Evolutionary conservation across 139 green algal genomes (phyloP).

Genomic region (Axilococcus clingmanii): DNA sequence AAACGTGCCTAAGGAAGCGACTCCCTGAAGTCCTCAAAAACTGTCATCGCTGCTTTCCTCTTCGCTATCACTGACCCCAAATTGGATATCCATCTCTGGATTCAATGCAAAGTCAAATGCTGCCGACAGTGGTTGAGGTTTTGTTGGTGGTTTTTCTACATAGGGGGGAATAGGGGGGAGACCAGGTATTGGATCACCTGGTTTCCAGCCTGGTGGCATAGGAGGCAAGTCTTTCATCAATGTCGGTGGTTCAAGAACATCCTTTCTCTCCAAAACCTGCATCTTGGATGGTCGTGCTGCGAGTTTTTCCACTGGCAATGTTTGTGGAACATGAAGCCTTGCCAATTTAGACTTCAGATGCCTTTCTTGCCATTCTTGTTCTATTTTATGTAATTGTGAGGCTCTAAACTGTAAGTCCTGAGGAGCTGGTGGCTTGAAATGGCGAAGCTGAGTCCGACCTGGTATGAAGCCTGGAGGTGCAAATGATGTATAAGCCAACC

Average conservation of each 20-base stretch:
- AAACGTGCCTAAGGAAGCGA: not conserved
- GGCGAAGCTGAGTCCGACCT: conserved; percentile 14
- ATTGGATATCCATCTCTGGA: conserved; percentile 15
- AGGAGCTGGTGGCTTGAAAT: conserved; percentile 38
- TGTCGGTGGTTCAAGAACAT: not conserved
- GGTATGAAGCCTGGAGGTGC: conserved; percentile 27
- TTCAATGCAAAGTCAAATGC: conserved; percentile 16
- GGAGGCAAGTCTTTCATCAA: conserved; percentile 6
- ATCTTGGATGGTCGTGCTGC: not conserved
- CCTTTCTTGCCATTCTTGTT: too few relatives aligned
- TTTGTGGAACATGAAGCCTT: too few relatives aligned
- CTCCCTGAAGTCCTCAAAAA: not conserved
- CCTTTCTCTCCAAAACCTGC: not conserved
- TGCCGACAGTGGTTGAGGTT: not conserved
- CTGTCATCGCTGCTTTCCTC: not conserved
- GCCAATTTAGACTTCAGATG: too few relatives aligned
- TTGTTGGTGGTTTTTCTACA: not conserved
- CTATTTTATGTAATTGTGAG: conserved; percentile 33
- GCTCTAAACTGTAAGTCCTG: conserved; percentile 34
- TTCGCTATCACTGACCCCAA: conserved; percentile 10
- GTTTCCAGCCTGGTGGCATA: conserved; percentile 38
- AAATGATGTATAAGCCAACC: conserved; percentile 35
- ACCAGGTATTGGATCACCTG: conserved; percentile 30
- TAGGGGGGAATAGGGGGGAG: not conserved
- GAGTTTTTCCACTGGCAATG: not conserved